Base-by-base conservation (phyloP, 257 asterid genomes). In the Catharanthus roseus region DNA sequence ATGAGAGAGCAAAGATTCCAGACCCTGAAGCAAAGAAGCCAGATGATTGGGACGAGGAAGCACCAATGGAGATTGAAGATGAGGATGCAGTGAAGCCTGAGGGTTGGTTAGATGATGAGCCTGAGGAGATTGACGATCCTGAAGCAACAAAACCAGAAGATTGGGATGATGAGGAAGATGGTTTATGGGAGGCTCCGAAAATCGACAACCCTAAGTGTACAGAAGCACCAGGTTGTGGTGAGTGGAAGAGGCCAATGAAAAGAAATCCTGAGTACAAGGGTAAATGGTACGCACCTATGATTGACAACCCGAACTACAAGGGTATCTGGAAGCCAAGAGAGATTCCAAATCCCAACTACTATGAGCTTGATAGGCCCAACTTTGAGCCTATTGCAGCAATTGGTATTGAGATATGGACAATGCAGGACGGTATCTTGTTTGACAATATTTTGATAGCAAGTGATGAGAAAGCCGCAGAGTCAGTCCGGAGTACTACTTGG, bases 91-190 rank as follows among this genome's bases (percentile, higher is more conserved):
- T 58, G 76, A 95, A 95, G 77, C 99, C 99, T 7, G 95, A 88
- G 73, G 97, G 99, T 18, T 95, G 99, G 99, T 85, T 95, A 81
- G 97, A 91, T 84, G 97, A 91, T 64, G 99, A 95, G 78, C 99
- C 99, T 7, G 99, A 89, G 76, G 99, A 91, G 72, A 75, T 95
- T 34, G 96, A 95, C 77, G 97, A 95, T 74, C 97, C 99, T 1
- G 99, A 91, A 78, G 87, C 97, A 18, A 69, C 87, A 10, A 95
- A 95, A 72, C 97, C 97, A 2, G 97, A 91, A 77, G 99, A 95
- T 57, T 95, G 99, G 99, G 97, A 89, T 71, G 97, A 95, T 60
- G 96, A 95, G 47, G 99, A 95, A 83, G 99, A 93, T 82, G 99
- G 99, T 75, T 92, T 84, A 58, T 93, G 99, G 99, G 99, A 93